Evolutionary conservation across 2,329 filamentous ascomycete species (phyloP).

Genomic region (Claviceps africana): DNA sequence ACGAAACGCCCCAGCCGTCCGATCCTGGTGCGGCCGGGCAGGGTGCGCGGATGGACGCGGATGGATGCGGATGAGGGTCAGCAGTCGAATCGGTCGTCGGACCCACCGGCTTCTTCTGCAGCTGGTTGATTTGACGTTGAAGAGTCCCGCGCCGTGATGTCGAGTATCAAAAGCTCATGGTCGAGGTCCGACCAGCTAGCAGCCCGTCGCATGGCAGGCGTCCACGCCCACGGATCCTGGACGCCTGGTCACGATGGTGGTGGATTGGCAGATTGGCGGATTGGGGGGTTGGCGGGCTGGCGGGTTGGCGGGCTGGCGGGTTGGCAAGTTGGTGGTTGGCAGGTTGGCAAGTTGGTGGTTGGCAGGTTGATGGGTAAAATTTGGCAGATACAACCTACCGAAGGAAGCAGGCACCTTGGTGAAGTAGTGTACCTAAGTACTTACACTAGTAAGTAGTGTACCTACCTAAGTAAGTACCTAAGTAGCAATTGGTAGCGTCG

Average conservation of each 20-base stretch:
- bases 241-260: not conserved
- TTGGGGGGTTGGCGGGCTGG: not conserved
- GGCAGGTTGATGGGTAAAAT: no score
- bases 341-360: no score
- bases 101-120: not conserved
- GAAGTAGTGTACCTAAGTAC: no score
- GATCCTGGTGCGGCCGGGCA: not conserved
- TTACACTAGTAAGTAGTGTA: no score
- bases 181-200: not conserved
- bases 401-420: no score
- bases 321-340: not conserved
- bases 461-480: no score
- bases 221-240: not conserved
- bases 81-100: not conserved
- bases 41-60: not conserved
- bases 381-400: no score
- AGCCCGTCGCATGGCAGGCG: not conserved
- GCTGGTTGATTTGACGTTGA: not conserved
- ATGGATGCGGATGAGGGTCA: not conserved
- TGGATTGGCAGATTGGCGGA: not conserved
- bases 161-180: not conserved
- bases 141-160: not conserved
- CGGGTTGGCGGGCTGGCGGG: no score
- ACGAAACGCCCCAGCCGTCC: not conserved
- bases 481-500: no score